Evolutionary conservation across 176 grass and related monocot genomes (phyloP), one percentile per base, ranked within the genome.

Genomic region (Tuctoria greenei): DNA sequence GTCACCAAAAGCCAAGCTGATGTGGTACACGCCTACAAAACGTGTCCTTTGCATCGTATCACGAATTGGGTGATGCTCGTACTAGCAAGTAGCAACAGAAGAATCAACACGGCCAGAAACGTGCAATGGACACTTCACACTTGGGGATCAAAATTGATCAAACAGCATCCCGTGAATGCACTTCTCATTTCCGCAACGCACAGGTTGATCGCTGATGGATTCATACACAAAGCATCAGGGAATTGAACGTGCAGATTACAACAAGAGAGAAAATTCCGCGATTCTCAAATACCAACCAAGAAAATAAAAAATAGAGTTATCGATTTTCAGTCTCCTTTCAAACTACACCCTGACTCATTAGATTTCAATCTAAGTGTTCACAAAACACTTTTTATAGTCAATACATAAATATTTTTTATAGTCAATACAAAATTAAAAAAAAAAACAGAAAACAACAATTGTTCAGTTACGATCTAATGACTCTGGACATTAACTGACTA

Each of bases 191-290:
- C 68, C 69, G 27, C 17, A 31, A 31, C 31, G 2, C 31, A 31
- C 31, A 3, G 31, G 31, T 21, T 40, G 35, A 51, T 44, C 16
- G 71, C 18, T 37, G 49, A 49, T 39, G 51, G 50, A 75, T 59
- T 59, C 41, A 68, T 61, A 71, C 56, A 72, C 58, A 64, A 64
- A 31, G 35, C 21, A 64, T 20, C 21, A 13, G 16, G 37, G 51
- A 59, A 31, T 31, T 34, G 2, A 43, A 42, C 7, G 25, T 43
- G 20, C 13, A 76, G 28, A 77, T 77, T 72, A 72, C 78, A 81
- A 64, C 42, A 64, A 38, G 11, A 36, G 34, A 50, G 70, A 2
- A 38, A 11, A 44, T 50, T n/a, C 28, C 25, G 8, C 4, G 0
- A 8, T 18, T 42, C 42, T 44, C 66, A 61, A 64, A 21, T 66